Evolutionary conservation across 192 early-diverging fungal species (phyloP), one percentile per base, ranked within the genome.

Genomic region (Coemansia sp.): DNA sequence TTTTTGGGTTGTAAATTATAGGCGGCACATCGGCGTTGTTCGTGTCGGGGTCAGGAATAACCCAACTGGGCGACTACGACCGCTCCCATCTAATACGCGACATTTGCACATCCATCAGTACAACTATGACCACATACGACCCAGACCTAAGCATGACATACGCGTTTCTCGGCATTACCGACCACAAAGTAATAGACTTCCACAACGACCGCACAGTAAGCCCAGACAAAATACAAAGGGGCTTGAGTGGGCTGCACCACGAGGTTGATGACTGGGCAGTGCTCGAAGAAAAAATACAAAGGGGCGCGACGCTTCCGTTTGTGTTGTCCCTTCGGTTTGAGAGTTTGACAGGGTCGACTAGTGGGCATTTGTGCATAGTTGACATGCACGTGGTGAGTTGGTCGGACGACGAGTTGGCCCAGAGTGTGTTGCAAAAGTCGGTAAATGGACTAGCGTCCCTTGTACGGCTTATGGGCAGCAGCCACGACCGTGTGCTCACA

Each of bases 221-320:
- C 27, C 13, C 52, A 1, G 72, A 74, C 24, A 54, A 56, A 53
- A 39, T 81, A 10, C 8, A 7, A 3, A 38, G 72, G 35, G 78
- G 78, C 6, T 73, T 81, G 20, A 57, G 58, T 12, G 73, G 51
- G 37, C 64, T 81, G 56, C 78, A 81, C 53, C 78, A 75, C 60
- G 72, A 75, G 27, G 73, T 81, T 4, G 78, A 81, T 18, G 78
- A 81, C 69, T 81, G 78, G 78, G 73, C 68, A 51, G 27, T 59
- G 32, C 53, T 63, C 1, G 73, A 73, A 57, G 56, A 71, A 14
- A 71, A 72, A 57, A 72, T 81, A 20, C 37, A 73, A 57, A 65
- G 61, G 7, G 78, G 78, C 26, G 56, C 78, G 23, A 73, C 78
- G 19, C 60, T 81, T 37, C 78, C 78, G 4, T 81, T 72, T 37